Conservation (phyloP, 2,329 filamentous ascomycete genomes). For the Fusarium pseudocircinatum region DNA sequence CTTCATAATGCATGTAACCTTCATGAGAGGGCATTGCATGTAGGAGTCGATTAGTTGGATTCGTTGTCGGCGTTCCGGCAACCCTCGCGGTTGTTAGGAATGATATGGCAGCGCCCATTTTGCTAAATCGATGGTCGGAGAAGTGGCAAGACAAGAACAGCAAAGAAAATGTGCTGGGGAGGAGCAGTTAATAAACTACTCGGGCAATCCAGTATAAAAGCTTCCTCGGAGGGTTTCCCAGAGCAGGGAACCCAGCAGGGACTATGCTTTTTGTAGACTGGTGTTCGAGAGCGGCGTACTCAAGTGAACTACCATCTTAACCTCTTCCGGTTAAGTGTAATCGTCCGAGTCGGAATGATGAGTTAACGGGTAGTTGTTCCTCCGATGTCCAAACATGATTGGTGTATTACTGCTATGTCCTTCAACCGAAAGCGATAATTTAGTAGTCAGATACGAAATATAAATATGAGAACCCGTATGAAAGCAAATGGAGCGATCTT, state of each 20-base stretch:
- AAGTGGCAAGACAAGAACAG: rapidly evolving
- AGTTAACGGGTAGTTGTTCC: background rate
- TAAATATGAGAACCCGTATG: background rate
- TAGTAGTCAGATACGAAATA: background rate
- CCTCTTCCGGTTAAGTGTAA: background rate
- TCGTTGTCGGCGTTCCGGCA: too few relatives aligned
- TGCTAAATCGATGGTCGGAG: rapidly evolving
- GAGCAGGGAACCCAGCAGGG: rapidly evolving
- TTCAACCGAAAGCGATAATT: background rate
- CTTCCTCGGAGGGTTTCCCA: background rate
- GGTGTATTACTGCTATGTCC: rapidly evolving
- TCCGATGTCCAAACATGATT: background rate
- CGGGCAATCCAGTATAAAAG: background rate
- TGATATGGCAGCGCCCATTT: too few relatives aligned
- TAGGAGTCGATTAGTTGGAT: too few relatives aligned
- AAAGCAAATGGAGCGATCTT: background rate
- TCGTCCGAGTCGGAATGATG: background rate
- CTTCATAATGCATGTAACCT: rapidly evolving
- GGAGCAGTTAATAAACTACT: background rate
- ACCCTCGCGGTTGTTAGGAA: too few relatives aligned
- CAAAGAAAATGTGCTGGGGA: background rate
- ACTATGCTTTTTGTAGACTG: background rate
- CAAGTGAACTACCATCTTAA: background rate
- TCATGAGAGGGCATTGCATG: rapidly evolving
- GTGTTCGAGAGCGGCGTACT: background rate